Conservation (phyloP, 1,284 basidiomycete genomes). For the Microbotryum intermedium region DNA sequence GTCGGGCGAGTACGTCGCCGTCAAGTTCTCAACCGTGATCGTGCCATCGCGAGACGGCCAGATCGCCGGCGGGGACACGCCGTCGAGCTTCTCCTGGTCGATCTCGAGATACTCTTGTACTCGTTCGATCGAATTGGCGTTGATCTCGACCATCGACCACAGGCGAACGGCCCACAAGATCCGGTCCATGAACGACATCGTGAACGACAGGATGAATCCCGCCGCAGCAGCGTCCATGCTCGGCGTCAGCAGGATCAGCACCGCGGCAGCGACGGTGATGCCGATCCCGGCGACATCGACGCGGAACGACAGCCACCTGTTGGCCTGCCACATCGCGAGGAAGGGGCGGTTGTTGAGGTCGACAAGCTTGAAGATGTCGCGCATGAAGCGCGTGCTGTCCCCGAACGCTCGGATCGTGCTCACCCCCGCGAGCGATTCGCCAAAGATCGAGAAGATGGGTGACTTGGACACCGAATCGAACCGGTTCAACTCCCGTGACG, state of each 20-base stretch:
- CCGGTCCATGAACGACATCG: slow-evolving; percentile 42
- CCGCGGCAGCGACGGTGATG: slow-evolving; percentile 43
- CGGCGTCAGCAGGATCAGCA: slow-evolving; percentile 41
- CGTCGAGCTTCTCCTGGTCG: slow-evolving; percentile 44
- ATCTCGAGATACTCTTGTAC: slow-evolving; percentile 45
- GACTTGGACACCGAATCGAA: slow-evolving; percentile 35
- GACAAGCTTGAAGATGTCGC: slow-evolving; percentile 41
- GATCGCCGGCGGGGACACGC: slow-evolving; percentile 44
- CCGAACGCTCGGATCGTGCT: slow-evolving; percentile 47
- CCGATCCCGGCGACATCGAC: slow-evolving; percentile 44
- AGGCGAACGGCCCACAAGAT: slow-evolving; percentile 46
- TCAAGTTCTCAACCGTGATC: slow-evolving; percentile 43
- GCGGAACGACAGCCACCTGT: slow-evolving; percentile 43
- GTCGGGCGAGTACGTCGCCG: slow-evolving; percentile 44
- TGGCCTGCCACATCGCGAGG: slow-evolving; percentile 41
- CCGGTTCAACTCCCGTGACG: slow-evolving; percentile 44
- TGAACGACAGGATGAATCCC: slow-evolving; percentile 31
- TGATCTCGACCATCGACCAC: slow-evolving; percentile 43
- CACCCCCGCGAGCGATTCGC: slow-evolving; percentile 42
- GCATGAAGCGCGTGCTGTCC: slow-evolving; percentile 44
- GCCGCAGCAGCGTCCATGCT: slow-evolving; percentile 40
- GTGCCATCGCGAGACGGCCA: slow-evolving; percentile 45
- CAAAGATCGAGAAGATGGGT: slow-evolving; percentile 39
- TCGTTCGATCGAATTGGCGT: slow-evolving; percentile 46
- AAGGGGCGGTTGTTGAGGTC: slow-evolving; percentile 44